Evolutionary conservation across 1,284 basidiomycete genomes (phyloP), one percentile per base, ranked within the genome.

Genomic region (Somion occarium): DNA sequence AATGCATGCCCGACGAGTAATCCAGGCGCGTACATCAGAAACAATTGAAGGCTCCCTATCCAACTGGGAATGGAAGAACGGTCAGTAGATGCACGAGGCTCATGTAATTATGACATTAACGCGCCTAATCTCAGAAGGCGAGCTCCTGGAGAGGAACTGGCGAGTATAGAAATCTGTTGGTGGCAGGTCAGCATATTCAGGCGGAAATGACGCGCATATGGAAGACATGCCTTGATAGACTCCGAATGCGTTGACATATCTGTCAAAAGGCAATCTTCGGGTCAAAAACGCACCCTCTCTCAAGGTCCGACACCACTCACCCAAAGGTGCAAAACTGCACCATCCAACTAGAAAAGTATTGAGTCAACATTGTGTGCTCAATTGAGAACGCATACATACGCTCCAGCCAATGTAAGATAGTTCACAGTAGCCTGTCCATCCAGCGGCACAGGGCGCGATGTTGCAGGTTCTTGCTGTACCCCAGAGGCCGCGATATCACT

Each of bases 51-150:
- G 45, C 63, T 64, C 24, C 69, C 69, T 23, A 71, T 69, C 69
- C 69, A 71, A 48, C 64, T 66, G 38, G 46, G n/a, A n/a, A n/a
- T n/a, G 53, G 71, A 73, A 53, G 67, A 64, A 44, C 63, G 37
- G 13, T 25, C 39, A 19, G 20, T 7, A 34, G 15, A 7, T 34
- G 38, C n/a, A n/a, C n/a, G n/a, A n/a, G n/a, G n/a, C n/a, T n/a
- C n/a, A n/a, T n/a, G n/a, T n/a, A n/a, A n/a, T n/a, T n/a, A n/a
- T 25, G 25, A 45, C 34, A 53, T 13, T 22, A n/a, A 52, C 44
- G 7, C 38, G 74, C 74, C 73, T 76, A 48, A 76, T 75, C 46
- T 75, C 70, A 9, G 76, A 77, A 13, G 76, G 71, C 3, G 69
- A 70, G 30, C 65, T 66, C 46, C 69, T 68, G 30, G 60, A 62